Conservation (phyloP, 2,329 filamentous ascomycete genomes). For the Fusarium lateritium region DNA sequence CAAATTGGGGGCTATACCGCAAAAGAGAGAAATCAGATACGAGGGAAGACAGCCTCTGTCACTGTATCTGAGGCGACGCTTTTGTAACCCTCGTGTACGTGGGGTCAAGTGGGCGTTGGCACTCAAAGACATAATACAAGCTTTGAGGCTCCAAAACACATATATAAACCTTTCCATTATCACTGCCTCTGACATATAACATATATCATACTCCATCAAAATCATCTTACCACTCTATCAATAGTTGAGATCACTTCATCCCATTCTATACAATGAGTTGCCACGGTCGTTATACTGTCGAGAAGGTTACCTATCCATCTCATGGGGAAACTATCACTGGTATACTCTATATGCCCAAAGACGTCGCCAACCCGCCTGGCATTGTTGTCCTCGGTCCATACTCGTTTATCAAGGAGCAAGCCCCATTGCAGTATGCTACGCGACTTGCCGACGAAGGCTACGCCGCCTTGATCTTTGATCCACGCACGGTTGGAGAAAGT, state of each 20-base stretch:
- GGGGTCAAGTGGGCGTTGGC: too few relatives aligned
- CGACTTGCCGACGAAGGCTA: constrained; percentile 4
- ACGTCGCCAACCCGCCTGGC: not conserved
- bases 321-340: not conserved
- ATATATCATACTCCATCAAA: not conserved
- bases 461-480: not conserved
- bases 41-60: too few relatives aligned
- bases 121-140: too few relatives aligned
- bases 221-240: not conserved
- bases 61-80: too few relatives aligned
- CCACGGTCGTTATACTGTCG: not conserved
- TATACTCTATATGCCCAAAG: not conserved
- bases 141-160: too few relatives aligned
- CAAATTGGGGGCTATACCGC: too few relatives aligned
- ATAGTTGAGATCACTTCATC: not conserved
- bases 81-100: too few relatives aligned
- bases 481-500: not conserved
- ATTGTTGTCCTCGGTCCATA: constrained; percentile 6
- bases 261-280: not conserved
- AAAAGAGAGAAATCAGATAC: too few relatives aligned
- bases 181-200: too few relatives aligned
- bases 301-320: not conserved
- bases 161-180: too few relatives aligned
- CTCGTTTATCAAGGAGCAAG: not conserved
- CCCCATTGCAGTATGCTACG: not conserved